Conservation (phyloP, 257 asterid genomes). For the Nicotiana tabacum region DNA sequence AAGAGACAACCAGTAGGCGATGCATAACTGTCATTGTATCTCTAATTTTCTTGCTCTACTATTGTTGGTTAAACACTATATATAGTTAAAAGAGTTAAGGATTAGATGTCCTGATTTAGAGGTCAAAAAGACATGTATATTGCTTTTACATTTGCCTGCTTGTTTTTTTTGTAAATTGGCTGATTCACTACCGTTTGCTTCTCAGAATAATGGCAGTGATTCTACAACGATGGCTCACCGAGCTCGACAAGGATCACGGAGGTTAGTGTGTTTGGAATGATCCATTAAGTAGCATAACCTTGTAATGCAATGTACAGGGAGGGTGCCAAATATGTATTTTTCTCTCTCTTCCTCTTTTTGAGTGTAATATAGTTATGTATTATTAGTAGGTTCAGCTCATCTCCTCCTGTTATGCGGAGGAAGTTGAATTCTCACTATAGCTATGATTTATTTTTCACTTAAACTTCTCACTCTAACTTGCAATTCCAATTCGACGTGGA, state of each 20-base stretch:
- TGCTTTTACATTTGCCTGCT: not conserved
- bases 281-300: too few species aligned
- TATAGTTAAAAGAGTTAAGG: not conserved
- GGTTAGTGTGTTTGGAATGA: slow-evolving; percentile 35
- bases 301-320: too few species aligned
- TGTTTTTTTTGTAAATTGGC: not conserved
- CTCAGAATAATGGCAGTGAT: slow-evolving; percentile 48
- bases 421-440: not conserved
- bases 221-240: slow-evolving; percentile 38
- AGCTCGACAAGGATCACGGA: slow-evolving; percentile 61
- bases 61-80: not conserved
- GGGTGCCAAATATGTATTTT: too few species aligned
- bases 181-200: not conserved
- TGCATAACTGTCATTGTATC: not conserved
- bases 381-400: not conserved
- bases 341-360: too few species aligned
- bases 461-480: not conserved
- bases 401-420: not conserved
- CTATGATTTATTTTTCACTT: not conserved
- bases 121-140: not conserved
- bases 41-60: not conserved
- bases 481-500: not conserved
- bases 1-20: not conserved
- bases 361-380: too few species aligned
- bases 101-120: not conserved